These are phyloP conservation scores for Globisporangium viniferum DNA, from an alignment of 352 stramenopile genomes.

Conservation along the genomic window DNA sequence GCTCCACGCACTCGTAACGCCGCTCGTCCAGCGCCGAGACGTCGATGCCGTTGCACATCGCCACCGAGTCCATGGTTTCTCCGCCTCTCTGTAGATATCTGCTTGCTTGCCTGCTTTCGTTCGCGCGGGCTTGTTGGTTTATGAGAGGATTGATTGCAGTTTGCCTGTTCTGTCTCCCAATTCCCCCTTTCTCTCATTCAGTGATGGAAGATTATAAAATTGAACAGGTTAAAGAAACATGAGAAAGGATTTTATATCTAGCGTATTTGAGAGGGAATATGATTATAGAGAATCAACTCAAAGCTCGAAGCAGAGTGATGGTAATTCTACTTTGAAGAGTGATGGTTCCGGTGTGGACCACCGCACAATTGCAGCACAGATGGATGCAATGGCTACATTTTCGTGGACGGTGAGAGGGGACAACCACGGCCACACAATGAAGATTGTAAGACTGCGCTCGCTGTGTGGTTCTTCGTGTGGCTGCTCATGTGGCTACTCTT, in stretches of 20 bases:
- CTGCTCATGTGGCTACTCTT: too few relatives aligned
- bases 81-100: neutral
- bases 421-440: too few relatives aligned
- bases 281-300: neutral
- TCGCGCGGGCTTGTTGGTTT: neutral
- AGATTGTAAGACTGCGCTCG: too few relatives aligned
- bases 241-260: neutral
- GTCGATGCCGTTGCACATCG: conserved; percentile 29
- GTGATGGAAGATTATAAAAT: neutral
- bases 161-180: neutral
- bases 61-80: conserved; percentile 17
- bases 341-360: neutral
- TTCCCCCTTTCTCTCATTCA: neutral
- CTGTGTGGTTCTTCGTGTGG: too few relatives aligned
- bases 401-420: too few relatives aligned
- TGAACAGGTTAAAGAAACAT: neutral
- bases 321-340: neutral
- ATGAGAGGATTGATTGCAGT: neutral
- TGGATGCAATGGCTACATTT: too few relatives aligned
- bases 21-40: conserved; percentile 65
- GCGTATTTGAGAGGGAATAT: neutral
- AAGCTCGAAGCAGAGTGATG: neutral
- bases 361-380: too few relatives aligned
- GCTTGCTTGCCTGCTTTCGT: neutral
- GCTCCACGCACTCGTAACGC: conserved; percentile 46